Conservation (phyloP, 2,329 filamentous ascomycete species). For the Whalleya microplaca region DNA sequence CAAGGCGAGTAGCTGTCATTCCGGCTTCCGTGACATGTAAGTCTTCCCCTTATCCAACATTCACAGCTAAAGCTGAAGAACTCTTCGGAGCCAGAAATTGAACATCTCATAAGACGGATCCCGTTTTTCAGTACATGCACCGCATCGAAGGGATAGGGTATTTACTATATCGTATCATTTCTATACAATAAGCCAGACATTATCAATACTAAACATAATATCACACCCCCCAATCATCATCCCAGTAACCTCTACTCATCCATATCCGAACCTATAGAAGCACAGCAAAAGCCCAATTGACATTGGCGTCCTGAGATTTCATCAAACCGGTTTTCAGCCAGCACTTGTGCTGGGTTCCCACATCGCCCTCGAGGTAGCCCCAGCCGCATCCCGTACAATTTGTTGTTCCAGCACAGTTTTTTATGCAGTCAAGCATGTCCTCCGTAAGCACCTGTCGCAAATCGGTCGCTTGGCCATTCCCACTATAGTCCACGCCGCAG, state of each 20-base stretch:
- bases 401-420: slow-evolving; percentile 45
- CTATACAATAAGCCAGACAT: slow-evolving; percentile 6
- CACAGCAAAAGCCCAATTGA: slow-evolving; percentile 49
- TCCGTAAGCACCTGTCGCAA: slow-evolving; percentile 41
- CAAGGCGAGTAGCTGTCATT: too few species aligned
- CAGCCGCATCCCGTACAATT: slow-evolving; percentile 49
- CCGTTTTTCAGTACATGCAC: too few species aligned
- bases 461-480: slow-evolving; percentile 34
- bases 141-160: background rate
- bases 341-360: slow-evolving; percentile 44
- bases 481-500: slow-evolving; percentile 51
- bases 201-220: slow-evolving; percentile 9
- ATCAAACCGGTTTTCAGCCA: slow-evolving; percentile 48
- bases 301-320: slow-evolving; percentile 35
- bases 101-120: too few species aligned
- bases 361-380: slow-evolving; percentile 48
- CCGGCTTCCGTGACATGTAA: too few species aligned
- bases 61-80: too few species aligned
- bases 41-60: too few species aligned
- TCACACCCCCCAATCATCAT: background rate
- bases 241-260: background rate
- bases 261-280: slow-evolving; percentile 30
- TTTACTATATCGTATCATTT: slow-evolving; percentile 11
- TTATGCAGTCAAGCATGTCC: slow-evolving; percentile 49
- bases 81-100: too few species aligned